phyloP scores from a whole-genome alignment of 495 filamentous ascomycete species.

The Tirmania nivea region DNA sequence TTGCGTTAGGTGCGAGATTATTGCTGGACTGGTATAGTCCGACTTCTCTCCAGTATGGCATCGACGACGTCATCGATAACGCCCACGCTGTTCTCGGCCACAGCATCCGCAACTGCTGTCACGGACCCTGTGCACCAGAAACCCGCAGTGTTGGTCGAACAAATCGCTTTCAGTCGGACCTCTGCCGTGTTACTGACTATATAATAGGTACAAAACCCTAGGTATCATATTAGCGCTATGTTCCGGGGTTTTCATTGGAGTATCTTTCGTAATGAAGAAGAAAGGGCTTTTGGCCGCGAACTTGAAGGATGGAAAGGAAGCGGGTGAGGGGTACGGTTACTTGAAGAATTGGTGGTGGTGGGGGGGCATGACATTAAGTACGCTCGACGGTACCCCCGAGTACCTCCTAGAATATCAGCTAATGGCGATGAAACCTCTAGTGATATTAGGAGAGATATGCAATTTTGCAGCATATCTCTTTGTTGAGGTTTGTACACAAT shows the following conservation, averaged over 20 bases:
- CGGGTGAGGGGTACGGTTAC: constrained; percentile 93
- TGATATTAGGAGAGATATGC: constrained; percentile 92
- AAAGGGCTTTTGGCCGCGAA: constrained; percentile 76
- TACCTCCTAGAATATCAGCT: background rate
- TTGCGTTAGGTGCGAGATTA: no score
- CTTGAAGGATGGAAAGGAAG: constrained; percentile 71
- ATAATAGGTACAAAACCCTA: constrained; percentile 50
- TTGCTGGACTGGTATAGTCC: no score
- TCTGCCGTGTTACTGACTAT: constrained; percentile 1
- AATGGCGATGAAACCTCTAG: constrained; percentile 2
- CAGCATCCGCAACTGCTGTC: background rate
- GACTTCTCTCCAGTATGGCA: background rate
- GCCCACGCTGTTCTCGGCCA: background rate
- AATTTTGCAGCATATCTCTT: constrained; percentile 97
- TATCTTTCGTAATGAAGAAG: constrained; percentile 93
- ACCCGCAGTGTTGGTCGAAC: background rate
- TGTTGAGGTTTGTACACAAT: constrained; percentile 33
- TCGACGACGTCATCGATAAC: background rate
- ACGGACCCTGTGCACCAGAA: background rate
- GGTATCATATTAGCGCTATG: constrained; percentile 70
- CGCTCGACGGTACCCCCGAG: background rate
- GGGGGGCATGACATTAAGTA: constrained; percentile 73
- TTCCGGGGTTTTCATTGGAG: constrained; percentile 83
- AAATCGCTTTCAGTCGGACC: no score
- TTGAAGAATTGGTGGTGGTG: constrained; percentile 94